Evolutionary conservation across 2,329 filamentous ascomycete species (phyloP).

Genomic region (Calonectria pteridis): DNA sequence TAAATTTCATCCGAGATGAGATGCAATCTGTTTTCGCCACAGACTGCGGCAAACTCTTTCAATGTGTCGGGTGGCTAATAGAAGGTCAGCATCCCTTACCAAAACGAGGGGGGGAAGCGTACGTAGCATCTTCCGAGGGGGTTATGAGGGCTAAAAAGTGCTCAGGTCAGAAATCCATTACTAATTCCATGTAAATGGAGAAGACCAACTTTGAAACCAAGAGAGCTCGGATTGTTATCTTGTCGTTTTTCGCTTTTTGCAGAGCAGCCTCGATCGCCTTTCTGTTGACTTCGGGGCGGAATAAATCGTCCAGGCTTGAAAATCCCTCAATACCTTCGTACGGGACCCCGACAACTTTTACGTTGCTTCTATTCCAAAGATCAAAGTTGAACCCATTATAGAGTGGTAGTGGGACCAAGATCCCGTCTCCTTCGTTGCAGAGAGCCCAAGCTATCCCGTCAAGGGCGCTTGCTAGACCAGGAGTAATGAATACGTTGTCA

Average conservation of each 20-base stretch:
- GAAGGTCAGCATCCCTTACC: not conserved
- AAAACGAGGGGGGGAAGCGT: not conserved
- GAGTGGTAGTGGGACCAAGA: not conserved
- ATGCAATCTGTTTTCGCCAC: not conserved
- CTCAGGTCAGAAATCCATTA: not conserved
- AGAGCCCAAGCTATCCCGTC: not conserved
- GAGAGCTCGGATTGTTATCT: not conserved
- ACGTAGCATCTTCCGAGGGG: conserved; percentile 5
- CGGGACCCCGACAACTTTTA: not conserved
- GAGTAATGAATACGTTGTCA: not conserved
- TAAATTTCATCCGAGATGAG: not conserved
- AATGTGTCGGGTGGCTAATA: not conserved
- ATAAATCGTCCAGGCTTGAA: not conserved
- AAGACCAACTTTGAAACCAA: not conserved
- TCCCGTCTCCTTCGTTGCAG: not conserved
- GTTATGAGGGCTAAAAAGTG: not conserved
- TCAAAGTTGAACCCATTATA: conserved; percentile 4
- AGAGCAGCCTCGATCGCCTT: not conserved
- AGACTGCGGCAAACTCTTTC: not conserved
- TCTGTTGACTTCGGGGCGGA: not conserved
- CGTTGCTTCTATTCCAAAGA: not conserved
- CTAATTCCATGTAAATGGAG: not conserved
- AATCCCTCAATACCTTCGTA: not conserved
- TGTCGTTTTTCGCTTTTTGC: not conserved
- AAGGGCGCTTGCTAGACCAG: not conserved